Conservation (phyloP, 768 basidiomycete genomes). For the Termitomyces sp. region DNA sequence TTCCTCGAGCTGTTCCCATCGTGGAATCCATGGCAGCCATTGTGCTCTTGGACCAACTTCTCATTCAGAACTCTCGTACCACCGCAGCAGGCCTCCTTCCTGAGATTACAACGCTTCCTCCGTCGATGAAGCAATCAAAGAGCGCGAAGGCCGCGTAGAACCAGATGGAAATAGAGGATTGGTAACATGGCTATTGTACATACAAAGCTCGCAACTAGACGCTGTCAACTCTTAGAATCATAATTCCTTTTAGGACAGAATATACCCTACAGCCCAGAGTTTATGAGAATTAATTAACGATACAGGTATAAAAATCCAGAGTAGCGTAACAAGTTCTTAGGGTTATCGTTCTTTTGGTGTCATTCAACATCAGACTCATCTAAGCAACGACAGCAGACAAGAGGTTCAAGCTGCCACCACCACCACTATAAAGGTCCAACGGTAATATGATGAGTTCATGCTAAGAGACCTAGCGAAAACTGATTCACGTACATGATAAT, state of each 20-base stretch:
- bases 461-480: constrained; percentile 1
- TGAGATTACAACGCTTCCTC: constrained; percentile 82
- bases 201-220: constrained; percentile 2
- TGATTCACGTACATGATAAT: constrained; percentile 57
- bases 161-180: neutral
- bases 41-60: constrained; percentile 91
- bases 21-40: constrained; percentile 97
- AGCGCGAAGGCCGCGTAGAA: constrained; percentile 5
- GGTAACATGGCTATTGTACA: neutral
- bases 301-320: neutral
- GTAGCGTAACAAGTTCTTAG: neutral
- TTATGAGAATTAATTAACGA: neutral
- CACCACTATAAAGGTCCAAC: constrained; percentile 61
- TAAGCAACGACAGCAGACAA: constrained; percentile 62
- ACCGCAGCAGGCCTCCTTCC: constrained; percentile 78
- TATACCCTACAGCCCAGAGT: constrained; percentile 3
- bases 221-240: neutral
- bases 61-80: constrained; percentile 84
- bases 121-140: constrained; percentile 81
- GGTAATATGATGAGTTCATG: neutral
- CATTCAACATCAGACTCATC: constrained; percentile 52
- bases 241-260: neutral
- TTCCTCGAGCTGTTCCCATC: constrained; percentile 95
- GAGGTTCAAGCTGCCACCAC: constrained; percentile 73
- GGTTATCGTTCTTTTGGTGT: constrained; percentile 15